phyloP scores from a whole-genome alignment of 2,329 filamentous ascomycete species.

The Fusarium newnesense region DNA sequence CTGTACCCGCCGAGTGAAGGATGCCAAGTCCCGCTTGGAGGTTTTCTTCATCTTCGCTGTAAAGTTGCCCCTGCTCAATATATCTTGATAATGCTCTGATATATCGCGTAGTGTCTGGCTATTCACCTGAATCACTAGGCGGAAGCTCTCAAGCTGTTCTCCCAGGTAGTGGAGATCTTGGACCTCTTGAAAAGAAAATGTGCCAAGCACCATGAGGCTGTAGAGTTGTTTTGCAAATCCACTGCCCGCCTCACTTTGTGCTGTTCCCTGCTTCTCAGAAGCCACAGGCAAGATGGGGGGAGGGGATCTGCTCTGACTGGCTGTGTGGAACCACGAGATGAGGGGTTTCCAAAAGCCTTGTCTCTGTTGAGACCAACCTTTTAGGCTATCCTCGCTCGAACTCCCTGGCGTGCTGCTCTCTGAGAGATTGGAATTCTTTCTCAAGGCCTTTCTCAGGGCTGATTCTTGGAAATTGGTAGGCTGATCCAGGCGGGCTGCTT shows the following conservation, averaged over 20 bases:
- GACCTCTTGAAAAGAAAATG: slow-evolving; percentile 8
- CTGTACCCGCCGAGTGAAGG: slow-evolving; percentile 1
- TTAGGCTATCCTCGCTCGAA: too few relatives aligned
- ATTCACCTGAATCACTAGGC: slow-evolving; percentile 19
- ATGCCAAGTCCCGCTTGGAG: background rate
- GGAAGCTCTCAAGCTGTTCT: slow-evolving; percentile 3
- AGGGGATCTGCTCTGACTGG: too few relatives aligned
- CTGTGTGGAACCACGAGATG: background rate
- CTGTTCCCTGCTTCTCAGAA: background rate
- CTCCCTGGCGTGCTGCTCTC: too few relatives aligned
- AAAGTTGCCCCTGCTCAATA: background rate
- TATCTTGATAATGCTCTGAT: background rate
- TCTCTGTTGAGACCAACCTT: background rate
- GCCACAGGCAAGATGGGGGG: background rate
- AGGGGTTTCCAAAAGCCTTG: background rate
- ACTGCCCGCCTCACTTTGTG: background rate
- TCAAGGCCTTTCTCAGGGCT: background rate
- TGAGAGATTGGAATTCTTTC: background rate
- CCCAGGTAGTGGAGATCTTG: slow-evolving; percentile 14
- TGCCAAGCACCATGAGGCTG: background rate
- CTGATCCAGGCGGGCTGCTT: background rate
- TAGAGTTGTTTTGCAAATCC: background rate
- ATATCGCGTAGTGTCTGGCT: slow-evolving; percentile 7
- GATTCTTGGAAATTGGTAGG: background rate
- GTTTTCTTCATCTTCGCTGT: background rate